phyloP scores from a whole-genome alignment of 306 rosid genomes.

The Acacia acuminata region DNA sequence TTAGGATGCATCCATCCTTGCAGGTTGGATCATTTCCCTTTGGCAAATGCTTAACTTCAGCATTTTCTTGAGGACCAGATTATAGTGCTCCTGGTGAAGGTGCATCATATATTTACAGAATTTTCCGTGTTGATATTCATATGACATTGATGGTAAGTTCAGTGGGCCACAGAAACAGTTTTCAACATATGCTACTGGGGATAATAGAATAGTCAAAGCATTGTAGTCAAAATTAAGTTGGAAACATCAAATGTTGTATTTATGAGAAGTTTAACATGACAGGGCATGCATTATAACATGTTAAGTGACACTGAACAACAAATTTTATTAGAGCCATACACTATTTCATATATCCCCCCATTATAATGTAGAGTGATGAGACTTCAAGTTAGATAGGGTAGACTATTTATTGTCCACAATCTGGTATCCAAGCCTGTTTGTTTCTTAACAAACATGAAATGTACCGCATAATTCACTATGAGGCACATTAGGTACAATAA shows the following conservation, averaged over 20 bases:
- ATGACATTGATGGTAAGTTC: neutral
- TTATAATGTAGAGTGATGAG: conserved; percentile 1
- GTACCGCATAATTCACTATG: neutral
- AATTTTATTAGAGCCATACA: conserved; percentile 13
- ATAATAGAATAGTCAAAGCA: conserved; percentile 12
- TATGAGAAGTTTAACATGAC: neutral
- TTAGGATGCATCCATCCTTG: neutral
- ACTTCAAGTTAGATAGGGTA: conserved; percentile 21
- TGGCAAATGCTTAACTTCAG: neutral
- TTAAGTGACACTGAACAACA: conserved; percentile 9
- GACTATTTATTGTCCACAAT: conserved; percentile 14
- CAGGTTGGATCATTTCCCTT: conserved; percentile 5
- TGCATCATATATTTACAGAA: neutral
- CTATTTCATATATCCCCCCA: neutral
- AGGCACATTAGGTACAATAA: neutral
- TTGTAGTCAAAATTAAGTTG: conserved; percentile 26
- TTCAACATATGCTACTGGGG: neutral
- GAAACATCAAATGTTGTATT: neutral
- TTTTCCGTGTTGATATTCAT: neutral
- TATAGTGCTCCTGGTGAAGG: neutral
- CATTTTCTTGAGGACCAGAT: neutral
- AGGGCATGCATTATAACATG: neutral
- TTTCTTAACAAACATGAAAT: neutral
- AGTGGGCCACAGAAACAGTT: neutral
- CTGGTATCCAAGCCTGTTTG: neutral